Evolutionary conservation across 106 monocot species (phyloP).

Genomic region (Dendrobium huoshanense): DNA sequence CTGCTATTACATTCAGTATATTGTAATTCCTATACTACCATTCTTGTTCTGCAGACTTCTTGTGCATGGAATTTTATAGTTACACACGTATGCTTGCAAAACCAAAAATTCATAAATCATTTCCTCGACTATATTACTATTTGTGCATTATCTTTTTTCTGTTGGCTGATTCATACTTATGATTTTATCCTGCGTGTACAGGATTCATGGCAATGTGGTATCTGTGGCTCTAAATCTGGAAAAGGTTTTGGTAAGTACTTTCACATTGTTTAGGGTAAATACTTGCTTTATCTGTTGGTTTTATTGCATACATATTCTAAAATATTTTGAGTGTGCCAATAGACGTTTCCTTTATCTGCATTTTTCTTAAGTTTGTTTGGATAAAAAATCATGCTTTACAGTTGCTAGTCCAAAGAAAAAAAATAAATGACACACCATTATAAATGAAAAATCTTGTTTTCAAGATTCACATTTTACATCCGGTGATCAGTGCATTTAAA

Average conservation of each 20-base stretch:
- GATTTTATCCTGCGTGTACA: constrained; percentile 9
- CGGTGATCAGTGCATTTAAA: not conserved
- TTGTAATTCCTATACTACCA: not conserved
- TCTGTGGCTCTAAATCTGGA: constrained; percentile 54
- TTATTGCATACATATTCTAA: not conserved
- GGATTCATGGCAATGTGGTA: constrained; percentile 53
- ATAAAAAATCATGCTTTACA: not conserved
- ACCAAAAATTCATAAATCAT: not conserved
- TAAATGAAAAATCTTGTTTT: not conserved
- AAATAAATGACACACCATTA: not conserved
- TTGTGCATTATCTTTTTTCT: not conserved
- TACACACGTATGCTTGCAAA: not conserved
- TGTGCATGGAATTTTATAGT: not conserved
- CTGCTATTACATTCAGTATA: not conserved
- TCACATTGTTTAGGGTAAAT: not conserved
- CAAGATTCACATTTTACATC: not conserved
- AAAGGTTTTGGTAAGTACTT: constrained; percentile 61
- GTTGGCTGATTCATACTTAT: not conserved
- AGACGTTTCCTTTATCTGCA: not conserved
- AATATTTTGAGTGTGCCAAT: not conserved
- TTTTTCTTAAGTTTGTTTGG: not conserved
- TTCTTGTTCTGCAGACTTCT: not conserved
- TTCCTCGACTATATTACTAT: not conserved
- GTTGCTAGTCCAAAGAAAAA: not conserved
- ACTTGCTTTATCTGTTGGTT: not conserved